Conservation (phyloP, 2,329 filamentous ascomycete species). For the Curvularia lunata region DNA sequence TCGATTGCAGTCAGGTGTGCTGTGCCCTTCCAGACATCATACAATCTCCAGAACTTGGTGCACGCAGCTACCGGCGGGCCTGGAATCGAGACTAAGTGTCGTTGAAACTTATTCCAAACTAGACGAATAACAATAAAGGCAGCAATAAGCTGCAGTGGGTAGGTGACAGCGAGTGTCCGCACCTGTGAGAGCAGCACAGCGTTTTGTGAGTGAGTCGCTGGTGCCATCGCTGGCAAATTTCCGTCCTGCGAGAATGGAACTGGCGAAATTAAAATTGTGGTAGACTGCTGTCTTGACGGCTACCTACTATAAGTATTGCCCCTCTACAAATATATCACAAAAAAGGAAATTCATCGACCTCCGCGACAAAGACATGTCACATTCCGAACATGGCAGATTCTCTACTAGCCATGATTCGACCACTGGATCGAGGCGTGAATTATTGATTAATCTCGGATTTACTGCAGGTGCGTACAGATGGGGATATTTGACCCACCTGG, state of each 20-base stretch:
- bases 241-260: not conserved
- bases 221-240: not conserved
- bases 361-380: not conserved
- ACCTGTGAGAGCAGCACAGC: not conserved
- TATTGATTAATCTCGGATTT: not conserved
- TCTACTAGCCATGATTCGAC: not conserved
- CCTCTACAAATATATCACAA: not conserved
- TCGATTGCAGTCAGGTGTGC: slow-evolving; percentile 14
- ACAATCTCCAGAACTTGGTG: not conserved
- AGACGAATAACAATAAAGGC: not conserved
- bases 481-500: not conserved
- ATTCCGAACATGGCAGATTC: not conserved
- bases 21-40: not conserved
- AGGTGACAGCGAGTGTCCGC: not conserved
- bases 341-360: not conserved
- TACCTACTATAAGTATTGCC: not conserved
- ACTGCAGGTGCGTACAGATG: not conserved
- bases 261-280: not conserved
- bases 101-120: not conserved
- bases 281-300: not conserved
- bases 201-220: not conserved
- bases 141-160: not conserved
- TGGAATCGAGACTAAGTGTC: not conserved
- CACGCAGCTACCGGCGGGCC: not conserved
- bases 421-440: not conserved